Conservation (phyloP, 164 flowering plant genomes). For the Litsea cubeba region DNA sequence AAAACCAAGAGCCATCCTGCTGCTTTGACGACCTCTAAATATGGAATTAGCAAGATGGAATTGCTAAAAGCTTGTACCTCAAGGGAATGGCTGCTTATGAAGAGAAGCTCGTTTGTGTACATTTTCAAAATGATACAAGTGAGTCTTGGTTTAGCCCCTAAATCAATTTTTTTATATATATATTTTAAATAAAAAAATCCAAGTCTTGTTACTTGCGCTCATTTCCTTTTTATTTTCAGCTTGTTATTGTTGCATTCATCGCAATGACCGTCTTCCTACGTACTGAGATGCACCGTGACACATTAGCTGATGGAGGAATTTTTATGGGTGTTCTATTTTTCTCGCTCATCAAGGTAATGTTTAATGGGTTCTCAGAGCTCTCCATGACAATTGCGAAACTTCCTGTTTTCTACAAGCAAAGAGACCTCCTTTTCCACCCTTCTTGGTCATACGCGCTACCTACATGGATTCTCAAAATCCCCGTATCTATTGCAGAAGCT, state of each 20-base stretch:
- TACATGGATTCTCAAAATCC: constrained; percentile 17
- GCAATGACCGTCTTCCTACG: constrained; percentile 24
- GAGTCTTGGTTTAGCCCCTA: constrained; percentile 2
- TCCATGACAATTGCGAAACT: constrained; percentile 36
- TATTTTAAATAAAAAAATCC: too few relatives aligned
- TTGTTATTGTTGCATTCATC: constrained; percentile 24
- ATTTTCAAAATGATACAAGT: constrained; percentile 36
- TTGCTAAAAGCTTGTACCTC: constrained; percentile 34
- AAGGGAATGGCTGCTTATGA: constrained; percentile 40
- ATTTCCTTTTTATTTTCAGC: constrained; percentile 17
- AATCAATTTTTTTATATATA: background rate
- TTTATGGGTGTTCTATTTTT: constrained; percentile 43
- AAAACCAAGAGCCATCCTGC: constrained; percentile 39
- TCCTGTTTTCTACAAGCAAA: constrained; percentile 60
- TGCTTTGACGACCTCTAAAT: constrained; percentile 34
- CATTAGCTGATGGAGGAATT: constrained; percentile 31
- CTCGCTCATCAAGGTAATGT: constrained; percentile 18
- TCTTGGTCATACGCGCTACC: constrained; percentile 23
- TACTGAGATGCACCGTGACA: constrained; percentile 22
- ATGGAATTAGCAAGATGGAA: constrained; percentile 51
- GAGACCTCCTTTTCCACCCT: constrained; percentile 50
- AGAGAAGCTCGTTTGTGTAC: constrained; percentile 38
- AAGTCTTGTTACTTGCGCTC: background rate
- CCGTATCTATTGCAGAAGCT: constrained; percentile 12
- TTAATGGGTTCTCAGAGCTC: constrained; percentile 46